phyloP scores from a whole-genome alignment of 345 rosid genomes.

The Melaleuca alternifolia region DNA sequence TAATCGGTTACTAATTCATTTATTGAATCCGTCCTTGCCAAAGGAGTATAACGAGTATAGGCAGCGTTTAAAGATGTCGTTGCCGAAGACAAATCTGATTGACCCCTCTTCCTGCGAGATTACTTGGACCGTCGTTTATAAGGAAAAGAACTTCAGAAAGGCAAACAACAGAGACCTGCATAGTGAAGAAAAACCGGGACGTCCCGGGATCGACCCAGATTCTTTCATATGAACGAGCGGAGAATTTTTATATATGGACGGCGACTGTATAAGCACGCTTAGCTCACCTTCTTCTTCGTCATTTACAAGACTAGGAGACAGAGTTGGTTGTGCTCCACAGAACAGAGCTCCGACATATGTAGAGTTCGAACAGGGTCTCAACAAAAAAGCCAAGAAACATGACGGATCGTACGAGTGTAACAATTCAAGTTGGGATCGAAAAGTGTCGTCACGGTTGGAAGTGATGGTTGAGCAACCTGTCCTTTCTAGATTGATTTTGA shows the following conservation, averaged over 20 bases:
- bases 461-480: not conserved
- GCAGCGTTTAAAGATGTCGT: not conserved
- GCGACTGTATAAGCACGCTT: fast-evolving
- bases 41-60: fast-evolving
- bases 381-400: not conserved
- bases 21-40: not conserved
- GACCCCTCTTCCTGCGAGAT: not conserved
- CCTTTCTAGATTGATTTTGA: not conserved
- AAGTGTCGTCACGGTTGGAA: not conserved
- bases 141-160: not conserved
- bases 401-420: not conserved
- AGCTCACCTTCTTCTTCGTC: not conserved
- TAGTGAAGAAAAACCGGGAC: not conserved
- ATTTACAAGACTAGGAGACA: not conserved
- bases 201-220: not conserved
- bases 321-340: not conserved
- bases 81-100: fast-evolving
- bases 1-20: no score
- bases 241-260: not conserved
- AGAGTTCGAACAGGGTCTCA: not conserved
- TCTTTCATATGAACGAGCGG: not conserved
- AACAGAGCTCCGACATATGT: not conserved
- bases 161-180: not conserved
- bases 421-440: not conserved
- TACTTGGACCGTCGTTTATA: not conserved